Conservation (phyloP, 805 yeast genomes). For the Blastobotrys terrestris region DNA sequence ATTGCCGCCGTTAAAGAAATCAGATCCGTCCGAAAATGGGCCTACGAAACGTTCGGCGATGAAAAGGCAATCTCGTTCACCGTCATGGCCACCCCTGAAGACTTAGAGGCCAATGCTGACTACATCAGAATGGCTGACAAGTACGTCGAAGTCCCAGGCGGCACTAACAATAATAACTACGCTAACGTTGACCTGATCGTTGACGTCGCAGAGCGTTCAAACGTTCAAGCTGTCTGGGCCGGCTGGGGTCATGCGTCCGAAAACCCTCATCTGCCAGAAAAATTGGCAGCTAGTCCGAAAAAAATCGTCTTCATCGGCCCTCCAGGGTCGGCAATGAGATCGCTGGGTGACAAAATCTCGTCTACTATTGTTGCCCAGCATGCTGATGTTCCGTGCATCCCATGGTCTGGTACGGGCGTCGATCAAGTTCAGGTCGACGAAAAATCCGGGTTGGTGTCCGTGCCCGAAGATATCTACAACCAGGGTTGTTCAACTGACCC, state of each 20-base stretch:
- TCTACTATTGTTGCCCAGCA: constrained; percentile 99
- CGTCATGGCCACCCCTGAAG: constrained; percentile 99
- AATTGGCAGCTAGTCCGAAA: constrained; percentile 86
- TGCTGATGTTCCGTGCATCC: constrained; percentile 96
- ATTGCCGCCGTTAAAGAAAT: constrained; percentile 99
- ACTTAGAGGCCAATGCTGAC: constrained; percentile 92
- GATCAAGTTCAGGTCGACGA: constrained; percentile 68
- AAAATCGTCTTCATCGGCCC: constrained; percentile 95
- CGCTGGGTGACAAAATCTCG: constrained; percentile 97
- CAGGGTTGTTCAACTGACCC: constrained; percentile 84
- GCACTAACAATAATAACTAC: constrained; percentile 96
- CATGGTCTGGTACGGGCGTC: constrained; percentile 99
- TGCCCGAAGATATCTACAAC: constrained; percentile 72
- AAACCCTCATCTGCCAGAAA: constrained; percentile 91
- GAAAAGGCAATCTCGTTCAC: constrained; percentile 91
- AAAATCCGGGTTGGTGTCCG: constrained; percentile 76
- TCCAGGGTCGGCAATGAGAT: constrained; percentile 98
- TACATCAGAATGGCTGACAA: constrained; percentile 99
- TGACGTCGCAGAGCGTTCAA: constrained; percentile 93
- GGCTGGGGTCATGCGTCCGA: constrained; percentile 99
- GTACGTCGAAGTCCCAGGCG: constrained; percentile 97
- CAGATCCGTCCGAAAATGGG: constrained; percentile 97
- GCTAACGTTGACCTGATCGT: constrained; percentile 97
- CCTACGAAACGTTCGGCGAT: constrained; percentile 97
- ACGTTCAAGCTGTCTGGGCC: constrained; percentile 99